Evolutionary conservation across 139 green algal genomes (phyloP), one percentile per base, ranked within the genome.

Genomic region (Haematococcus lacustris): DNA sequence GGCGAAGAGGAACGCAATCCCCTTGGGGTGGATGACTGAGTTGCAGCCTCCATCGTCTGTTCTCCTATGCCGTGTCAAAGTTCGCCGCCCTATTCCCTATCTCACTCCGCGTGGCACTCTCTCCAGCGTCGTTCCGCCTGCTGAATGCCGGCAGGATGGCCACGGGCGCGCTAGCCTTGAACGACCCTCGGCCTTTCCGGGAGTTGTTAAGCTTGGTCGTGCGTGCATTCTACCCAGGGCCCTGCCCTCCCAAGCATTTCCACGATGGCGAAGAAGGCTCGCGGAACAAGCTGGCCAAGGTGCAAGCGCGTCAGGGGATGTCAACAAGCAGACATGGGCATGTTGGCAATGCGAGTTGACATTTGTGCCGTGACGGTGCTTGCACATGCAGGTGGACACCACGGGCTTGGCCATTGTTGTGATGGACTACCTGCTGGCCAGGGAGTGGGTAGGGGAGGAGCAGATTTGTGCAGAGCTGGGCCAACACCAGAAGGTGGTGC

Each of bases 351-450:
- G 47, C 21, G 47, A 13, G 13, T 57, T 13, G 13, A 57, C 47
- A n/a, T 57, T 57, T 57, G 13, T 21, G 47, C 47, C 21, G 13
- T 28, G 47, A 57, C 47, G 13, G 13, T 57, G 47, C 47, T 57
- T 13, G 33, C 61, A 68, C 17, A 5, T 38, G 25, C 68, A 85
- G 79, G 59, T 82, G 9, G 75, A 85, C 57, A 85, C 79, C 9
- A 66, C 66, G 1, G 79, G 79, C 17, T 59, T 85, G 62, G 79
- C 51, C 13, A 57, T 85, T 1, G 38, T 85, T 6, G 2, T 82
- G 17, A 34, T 85, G 35, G 79, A 85, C 68, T 85, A 82, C 72
- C 33, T 85, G 39, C 60, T 71, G 34, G 75, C 70, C 3, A 51
- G 33, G 1, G 69, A 67, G 69, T 80, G 68, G 75, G 75, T 76